Evolutionary conservation across 257 asterid species (phyloP), one percentile per base, ranked within the genome.

Genomic region (Euphrasia confusa): DNA sequence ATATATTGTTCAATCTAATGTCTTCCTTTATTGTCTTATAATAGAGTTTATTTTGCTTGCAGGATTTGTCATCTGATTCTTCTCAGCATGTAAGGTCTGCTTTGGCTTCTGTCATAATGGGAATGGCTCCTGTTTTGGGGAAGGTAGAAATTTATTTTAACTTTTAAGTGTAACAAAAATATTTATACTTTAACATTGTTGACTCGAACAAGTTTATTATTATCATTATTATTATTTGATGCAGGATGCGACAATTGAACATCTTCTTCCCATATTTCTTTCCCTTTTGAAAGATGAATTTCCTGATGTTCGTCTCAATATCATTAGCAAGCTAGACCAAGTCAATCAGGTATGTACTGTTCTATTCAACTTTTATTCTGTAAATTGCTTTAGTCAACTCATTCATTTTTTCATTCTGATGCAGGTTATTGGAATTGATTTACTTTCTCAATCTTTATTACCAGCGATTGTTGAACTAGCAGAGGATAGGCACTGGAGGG

Each of bases 11-110:
- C 17, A 37, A 24, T 18, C 28, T 42, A 26, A 24, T 67, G 57
- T 52, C 30, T 10, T 28, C 39, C 17, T 14, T 15, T 18, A 49
- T 58, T 28, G 14, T 54, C 53, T 62, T 62, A 50, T 60, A 65
- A 57, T 15, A 44, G 56, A 15, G 15, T 15, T 55, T 60, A 44
- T 56, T 44, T 44, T 28, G 37, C 71, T 77, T 82, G 71, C 79
- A 90, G 97, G 97, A 90, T 65, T 78, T 90, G 76, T 90, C 97
- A 60, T 87, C 97, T 68, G 97, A 90, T 82, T 90, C 97, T 62
- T 87, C 96, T 14, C 97, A 90, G 80, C 97, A 90, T 68, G 97
- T 90, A 61, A 79, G 97, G 73, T 90, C 97, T 62, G 95, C 96
- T 76, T 75, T 90, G 87, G 97, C 97, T 55, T 90, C 97, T 13